Conservation (phyloP, 2,329 filamentous ascomycete species). For the Fusarium sp. region DNA sequence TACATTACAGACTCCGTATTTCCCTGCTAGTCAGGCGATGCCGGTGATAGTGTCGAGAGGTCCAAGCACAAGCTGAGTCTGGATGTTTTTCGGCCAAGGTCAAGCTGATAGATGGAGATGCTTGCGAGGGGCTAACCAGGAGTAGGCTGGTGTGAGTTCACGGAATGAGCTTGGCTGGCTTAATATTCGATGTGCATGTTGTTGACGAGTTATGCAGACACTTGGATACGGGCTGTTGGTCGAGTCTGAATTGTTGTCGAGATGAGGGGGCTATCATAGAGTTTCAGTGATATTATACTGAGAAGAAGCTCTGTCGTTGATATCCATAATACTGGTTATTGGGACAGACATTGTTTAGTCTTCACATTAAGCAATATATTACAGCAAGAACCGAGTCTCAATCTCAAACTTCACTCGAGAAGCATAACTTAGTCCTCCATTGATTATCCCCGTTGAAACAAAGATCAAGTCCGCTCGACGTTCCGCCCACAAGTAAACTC, state of each 20-base stretch:
- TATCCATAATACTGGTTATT: neutral
- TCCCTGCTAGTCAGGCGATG: constrained; percentile 16
- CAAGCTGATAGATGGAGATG: neutral
- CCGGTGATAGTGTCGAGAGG: constrained; percentile 7
- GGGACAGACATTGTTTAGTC: no score
- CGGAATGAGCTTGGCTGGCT: neutral
- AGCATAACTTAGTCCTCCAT: neutral
- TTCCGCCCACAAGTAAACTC: neutral
- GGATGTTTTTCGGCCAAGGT: constrained; percentile 2
- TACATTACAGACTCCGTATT: neutral
- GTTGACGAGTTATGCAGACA: neutral
- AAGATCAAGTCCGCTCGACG: neutral
- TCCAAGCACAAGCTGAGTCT: constrained; percentile 24
- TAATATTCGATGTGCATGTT: neutral
- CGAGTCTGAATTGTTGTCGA: neutral
- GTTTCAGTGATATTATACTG: neutral
- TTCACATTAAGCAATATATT: neutral
- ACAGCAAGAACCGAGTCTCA: neutral
- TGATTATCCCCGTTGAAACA: neutral
- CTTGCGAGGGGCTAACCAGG: constrained; percentile 12
- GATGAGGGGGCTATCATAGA: neutral
- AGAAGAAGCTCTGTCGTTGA: neutral
- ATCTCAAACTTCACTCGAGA: neutral
- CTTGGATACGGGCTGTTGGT: neutral
- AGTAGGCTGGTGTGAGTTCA: constrained; percentile 11